phyloP scores from a whole-genome alignment of 345 rosid species.

The Kernera saxatilis region DNA sequence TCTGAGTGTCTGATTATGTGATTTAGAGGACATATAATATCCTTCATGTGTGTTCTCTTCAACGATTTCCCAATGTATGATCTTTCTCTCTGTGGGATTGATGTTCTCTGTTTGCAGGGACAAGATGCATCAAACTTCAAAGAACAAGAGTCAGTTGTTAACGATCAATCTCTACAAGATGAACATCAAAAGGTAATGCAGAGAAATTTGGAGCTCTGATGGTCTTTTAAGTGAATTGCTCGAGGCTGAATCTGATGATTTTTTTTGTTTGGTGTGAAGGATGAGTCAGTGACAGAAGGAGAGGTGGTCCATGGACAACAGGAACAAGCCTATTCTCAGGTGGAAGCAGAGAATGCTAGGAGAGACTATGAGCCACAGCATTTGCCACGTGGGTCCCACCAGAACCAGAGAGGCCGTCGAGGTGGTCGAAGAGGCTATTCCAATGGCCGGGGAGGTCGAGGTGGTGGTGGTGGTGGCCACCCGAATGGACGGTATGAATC shows the following conservation, averaged over 20 bases:
- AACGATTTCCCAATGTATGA: background rate
- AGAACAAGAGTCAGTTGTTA: slow-evolving; percentile 39
- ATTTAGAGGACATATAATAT: background rate
- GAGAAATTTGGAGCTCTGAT: background rate
- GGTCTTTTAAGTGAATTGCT: background rate
- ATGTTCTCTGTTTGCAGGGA: slow-evolving; percentile 31
- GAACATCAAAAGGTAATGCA: slow-evolving; percentile 46
- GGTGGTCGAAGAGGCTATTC: slow-evolving; percentile 42
- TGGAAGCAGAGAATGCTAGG: slow-evolving; percentile 31
- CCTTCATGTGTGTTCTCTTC: background rate
- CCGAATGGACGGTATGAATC: slow-evolving; percentile 58
- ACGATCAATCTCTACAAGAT: slow-evolving; percentile 30
- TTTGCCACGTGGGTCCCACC: slow-evolving; percentile 51
- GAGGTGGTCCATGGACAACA: slow-evolving; percentile 41
- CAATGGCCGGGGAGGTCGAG: slow-evolving; percentile 74
- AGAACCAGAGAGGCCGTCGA: slow-evolving; percentile 64
- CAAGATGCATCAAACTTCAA: slow-evolving; percentile 35
- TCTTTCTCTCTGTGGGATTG: background rate
- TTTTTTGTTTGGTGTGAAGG: slow-evolving; percentile 32
- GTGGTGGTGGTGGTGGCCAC: slow-evolving; percentile 61
- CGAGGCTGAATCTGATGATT: background rate
- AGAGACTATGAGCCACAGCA: slow-evolving; percentile 39
- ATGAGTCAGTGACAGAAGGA: slow-evolving; percentile 41
- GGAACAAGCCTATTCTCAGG: slow-evolving; percentile 39
- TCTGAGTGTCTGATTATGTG: background rate